Base-by-base conservation (phyloP, 2,329 filamentous ascomycete genomes). In the Stenocarpella maydis region DNA sequence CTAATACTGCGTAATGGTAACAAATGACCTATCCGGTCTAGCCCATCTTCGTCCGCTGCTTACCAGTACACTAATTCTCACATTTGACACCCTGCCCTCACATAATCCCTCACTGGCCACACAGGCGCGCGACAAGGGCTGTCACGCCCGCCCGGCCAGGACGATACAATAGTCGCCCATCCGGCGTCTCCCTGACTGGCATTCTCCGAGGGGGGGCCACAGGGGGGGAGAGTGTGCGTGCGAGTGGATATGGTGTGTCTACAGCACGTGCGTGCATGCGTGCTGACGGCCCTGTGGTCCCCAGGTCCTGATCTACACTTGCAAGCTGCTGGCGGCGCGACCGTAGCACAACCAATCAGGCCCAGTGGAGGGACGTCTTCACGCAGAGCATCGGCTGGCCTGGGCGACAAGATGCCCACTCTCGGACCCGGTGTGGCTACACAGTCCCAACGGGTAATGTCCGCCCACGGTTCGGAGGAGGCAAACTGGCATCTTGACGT, bases 361-460 rank as follows among this genome's bases (percentile, higher is more conserved):
- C 58, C 26, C 2, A 21, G 26, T 47, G 26, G 41, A 15, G 39
- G 47, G 5, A 2, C 9, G 2, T 12, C 26, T 26, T 47, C 19
- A 61, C 47, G 58, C 58, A 61, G 58, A 34, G 58, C 41, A 61
- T 61, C 58, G 58, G 58, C 58, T 61, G 41, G 41, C 19, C 12
- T 28, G 41, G 26, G 41, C 41, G 19, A 37, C n/a, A 12, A 41
- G 12, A 19, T 61, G 47, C 41, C 41, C 41, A 21, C 41, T n/a
- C 24, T 45, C 41, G 55, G 55, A 45, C 41, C 41, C 41, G 58
- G 58, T 61, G 58, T 61, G 58, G 58, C 41, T 61, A 37, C 41
- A 47, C 41, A 19, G 34, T 14, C 34, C 19, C 26, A 28, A 47
- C 55, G 5, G 34, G 34, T 4, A 8, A 8, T 37, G 41, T 28